Base-by-base conservation (phyloP, 257 asterid genomes). In the Nemophila menziesii region DNA sequence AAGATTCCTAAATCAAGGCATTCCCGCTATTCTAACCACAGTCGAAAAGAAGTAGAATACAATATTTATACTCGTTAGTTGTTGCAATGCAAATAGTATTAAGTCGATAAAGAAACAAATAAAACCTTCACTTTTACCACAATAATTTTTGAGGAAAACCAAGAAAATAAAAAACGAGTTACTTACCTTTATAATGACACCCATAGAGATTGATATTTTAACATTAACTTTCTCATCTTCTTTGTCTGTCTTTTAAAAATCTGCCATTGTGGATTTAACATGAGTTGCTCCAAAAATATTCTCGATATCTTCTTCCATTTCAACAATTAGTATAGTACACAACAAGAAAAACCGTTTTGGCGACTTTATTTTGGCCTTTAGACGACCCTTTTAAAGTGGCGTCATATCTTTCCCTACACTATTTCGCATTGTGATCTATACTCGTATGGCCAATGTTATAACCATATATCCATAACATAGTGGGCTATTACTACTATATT, bases 11-110 rank as follows among this genome's bases (percentile, higher is more conserved):
- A 43, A 37, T 86, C 92, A 71, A 61, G 97, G 76, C 36, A 86
- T 86, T 50, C 92, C 97, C 56, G 87, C 95, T 49, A 75, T 72
- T 61, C 16, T 79, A 56, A 86, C 82, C 37, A 83, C 92, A 33
- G 93, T 72, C 46, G 97, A 86, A 51, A 95, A 86, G 78, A 86
- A 86, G 68, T 74, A 86, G 66, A 86, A 86, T 20, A 86, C 90
- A 12, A 95, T 92, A 66, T 86, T 86, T 67, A 86, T 82, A 43
- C 97, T 95, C 38, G 97, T 82, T 41, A 86, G 73, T 64, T 86
- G 97, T 69, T 86, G 97, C 60, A 82, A 61, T 26, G 97, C 95
- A 69, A 66, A 83, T 51, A 86, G 71, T 57, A 56, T 65, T 19
- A 93, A 79, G 43, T 95, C 97, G 39, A 75, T 61, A 56, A 68